These are phyloP conservation scores for Danielia oregonensis DNA, from an alignment of 805 yeast species.

Conservation along the genomic window DNA sequence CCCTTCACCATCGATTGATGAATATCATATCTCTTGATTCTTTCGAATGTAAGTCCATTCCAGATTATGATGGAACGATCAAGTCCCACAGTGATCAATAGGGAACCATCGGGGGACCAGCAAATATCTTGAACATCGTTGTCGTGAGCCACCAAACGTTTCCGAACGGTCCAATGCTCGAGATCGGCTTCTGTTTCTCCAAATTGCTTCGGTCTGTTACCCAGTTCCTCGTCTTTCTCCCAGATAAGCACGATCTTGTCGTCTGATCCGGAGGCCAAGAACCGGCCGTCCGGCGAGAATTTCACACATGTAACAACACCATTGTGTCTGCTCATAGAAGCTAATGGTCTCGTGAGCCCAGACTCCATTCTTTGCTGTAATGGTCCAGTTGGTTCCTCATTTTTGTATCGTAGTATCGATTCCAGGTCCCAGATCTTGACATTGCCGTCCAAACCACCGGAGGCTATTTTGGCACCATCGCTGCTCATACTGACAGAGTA, in stretches of 20 bases:
- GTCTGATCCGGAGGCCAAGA: conserved; percentile 92
- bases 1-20: conserved; percentile 97
- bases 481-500: conserved; percentile 78
- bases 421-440: conserved; percentile 82
- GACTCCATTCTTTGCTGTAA: conserved; percentile 7
- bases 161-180: conserved; percentile 94
- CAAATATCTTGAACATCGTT: conserved; percentile 97
- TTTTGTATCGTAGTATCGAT: conserved; percentile 45
- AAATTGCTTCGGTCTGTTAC: conserved; percentile 55
- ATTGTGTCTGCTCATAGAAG: conserved; percentile 91
- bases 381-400: conserved; percentile 5
- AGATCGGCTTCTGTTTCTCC: conserved; percentile 68
- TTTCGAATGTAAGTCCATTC: conserved; percentile 90
- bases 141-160: conserved; percentile 92
- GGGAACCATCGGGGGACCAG: conserved; percentile 94
- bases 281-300: conserved; percentile 89
- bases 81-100: conserved; percentile 89
- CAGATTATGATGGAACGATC: conserved; percentile 91
- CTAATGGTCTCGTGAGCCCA: conserved; percentile 52
- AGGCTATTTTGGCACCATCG: conserved; percentile 81
- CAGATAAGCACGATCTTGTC: conserved; percentile 88
- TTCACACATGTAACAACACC: conserved; percentile 95
- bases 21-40: conserved; percentile 82
- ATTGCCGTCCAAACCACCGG: conserved; percentile 91
- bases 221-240: conserved; percentile 77